Conservation (phyloP, 345 rosid species). For the Hibiscus trionum region DNA sequence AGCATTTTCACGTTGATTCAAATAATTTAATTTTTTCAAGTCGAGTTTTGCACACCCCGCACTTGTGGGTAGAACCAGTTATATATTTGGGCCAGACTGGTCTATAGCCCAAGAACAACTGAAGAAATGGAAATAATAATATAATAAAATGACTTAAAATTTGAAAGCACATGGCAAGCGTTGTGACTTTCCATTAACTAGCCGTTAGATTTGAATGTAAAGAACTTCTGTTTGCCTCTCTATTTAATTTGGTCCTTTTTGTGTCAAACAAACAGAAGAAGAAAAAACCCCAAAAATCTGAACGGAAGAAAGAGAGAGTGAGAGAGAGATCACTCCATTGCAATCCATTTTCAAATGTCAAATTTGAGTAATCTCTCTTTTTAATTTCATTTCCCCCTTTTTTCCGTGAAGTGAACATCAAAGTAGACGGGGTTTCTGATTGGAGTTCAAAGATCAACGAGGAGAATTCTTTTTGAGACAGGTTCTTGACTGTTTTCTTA, state of each 20-base stretch:
- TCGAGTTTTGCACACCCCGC: no score
- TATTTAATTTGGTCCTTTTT: background rate
- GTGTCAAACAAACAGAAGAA: background rate
- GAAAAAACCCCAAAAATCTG: background rate
- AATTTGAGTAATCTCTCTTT: constrained; percentile 25
- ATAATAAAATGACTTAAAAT: background rate
- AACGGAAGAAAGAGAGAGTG: background rate
- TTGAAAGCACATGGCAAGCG: constrained; percentile 44
- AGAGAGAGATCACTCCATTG: background rate
- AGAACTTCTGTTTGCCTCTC: constrained; percentile 3
- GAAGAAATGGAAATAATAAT: no score
- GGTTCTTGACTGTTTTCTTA: background rate
- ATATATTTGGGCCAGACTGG: no score
- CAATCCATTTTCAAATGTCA: background rate
- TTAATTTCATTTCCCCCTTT: constrained; percentile 11
- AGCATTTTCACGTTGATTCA: no score
- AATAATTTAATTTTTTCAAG: no score
- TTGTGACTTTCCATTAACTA: constrained; percentile 44
- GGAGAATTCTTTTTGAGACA: background rate
- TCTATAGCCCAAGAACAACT: no score
- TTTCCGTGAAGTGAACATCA: background rate
- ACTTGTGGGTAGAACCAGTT: no score
- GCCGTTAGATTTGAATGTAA: constrained; percentile 60
- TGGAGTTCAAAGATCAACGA: background rate
- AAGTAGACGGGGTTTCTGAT: background rate